Base-by-base conservation (phyloP, 352 stramenopile genomes). In the Globisporangium nodosum region DNA sequence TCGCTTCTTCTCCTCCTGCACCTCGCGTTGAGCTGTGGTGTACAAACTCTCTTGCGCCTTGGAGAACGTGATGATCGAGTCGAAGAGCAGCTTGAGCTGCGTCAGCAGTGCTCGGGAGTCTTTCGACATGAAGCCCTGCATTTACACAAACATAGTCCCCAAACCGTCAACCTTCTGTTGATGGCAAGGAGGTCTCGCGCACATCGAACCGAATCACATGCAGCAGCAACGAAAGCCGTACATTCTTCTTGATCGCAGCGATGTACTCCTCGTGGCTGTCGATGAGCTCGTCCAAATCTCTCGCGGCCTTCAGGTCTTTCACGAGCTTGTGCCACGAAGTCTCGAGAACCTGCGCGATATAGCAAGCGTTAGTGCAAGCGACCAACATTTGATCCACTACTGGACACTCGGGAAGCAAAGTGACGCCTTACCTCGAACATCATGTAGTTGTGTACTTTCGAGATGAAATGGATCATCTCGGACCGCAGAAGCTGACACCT, bases 391-490 rank as follows among this genome's bases (percentile, higher is more conserved):
- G 3, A 37, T 37, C 33, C 33, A 11, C 33, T 37, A 11, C 33
- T 37, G 24, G 0, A 15, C 21, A 8, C 31, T 51, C 31, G 50
- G 27, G 15, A 18, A 18, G 31, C 18, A 12, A 13, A 16, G 33
- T 5, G 33, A 11, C 33, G 56, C 24, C 50, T 40, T 48, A 87
- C 76, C 84, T 99, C 96, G 73, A 99, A 99, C 95, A 99, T 98
- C 66, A 99, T 92, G 69, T 99, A 99, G 65, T 95, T 98, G 66
- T 98, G 92, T 24, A 99, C 81, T 60, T 98, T 99, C 43, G 90
- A 92, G 24, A 93, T 96, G 68, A 99, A 98, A 68, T 99, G 96
- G 57, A 98, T 96, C 97, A 99, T 99, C 49, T 98, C 88, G 24
- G 97, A 97, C 33, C 97, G 87, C 51, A 97, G 84, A 16, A 99